Conservation (phyloP, 345 rosid genomes). For the Noccaea bulbosa region DNA sequence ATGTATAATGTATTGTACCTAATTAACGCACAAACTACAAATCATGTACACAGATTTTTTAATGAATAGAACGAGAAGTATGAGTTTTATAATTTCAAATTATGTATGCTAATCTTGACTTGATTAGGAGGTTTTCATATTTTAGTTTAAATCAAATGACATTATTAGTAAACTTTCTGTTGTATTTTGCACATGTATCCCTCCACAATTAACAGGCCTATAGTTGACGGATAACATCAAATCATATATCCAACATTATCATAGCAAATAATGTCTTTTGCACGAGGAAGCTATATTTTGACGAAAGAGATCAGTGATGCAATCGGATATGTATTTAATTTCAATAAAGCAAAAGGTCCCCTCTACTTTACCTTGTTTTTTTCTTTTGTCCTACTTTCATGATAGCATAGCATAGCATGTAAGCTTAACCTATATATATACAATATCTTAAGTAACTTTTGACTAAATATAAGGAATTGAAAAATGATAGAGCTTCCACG, state of each 20-base stretch:
- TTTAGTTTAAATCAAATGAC: not conserved
- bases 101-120: not conserved
- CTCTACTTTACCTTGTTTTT: not conserved
- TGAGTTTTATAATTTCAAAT: not conserved
- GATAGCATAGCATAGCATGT: slow-evolving; percentile 20
- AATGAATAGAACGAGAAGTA: too few relatives aligned
- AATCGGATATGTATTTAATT: not conserved
- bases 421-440: not conserved
- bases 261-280: slow-evolving; percentile 13
- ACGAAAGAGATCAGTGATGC: slow-evolving; percentile 19
- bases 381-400: slow-evolving; percentile 9
- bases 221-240: slow-evolving; percentile 21
- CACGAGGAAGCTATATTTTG: slow-evolving; percentile 28
- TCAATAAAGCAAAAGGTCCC: slow-evolving; percentile 33
- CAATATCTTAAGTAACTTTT: not conserved
- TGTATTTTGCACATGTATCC: slow-evolving; percentile 25
- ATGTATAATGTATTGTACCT: too few relatives aligned
- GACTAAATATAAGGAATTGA: not conserved
- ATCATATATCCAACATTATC: slow-evolving; percentile 29
- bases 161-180: not conserved
- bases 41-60: too few relatives aligned
- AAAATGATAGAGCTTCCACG: not conserved
- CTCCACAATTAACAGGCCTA: slow-evolving; percentile 24
- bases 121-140: not conserved
- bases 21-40: too few relatives aligned